A percentile compares a stretch with the other conserved stretches of the same genome.
Conservation (phyloP, 208 protist genomes). For the Trypanosoma grayi region DNA sequence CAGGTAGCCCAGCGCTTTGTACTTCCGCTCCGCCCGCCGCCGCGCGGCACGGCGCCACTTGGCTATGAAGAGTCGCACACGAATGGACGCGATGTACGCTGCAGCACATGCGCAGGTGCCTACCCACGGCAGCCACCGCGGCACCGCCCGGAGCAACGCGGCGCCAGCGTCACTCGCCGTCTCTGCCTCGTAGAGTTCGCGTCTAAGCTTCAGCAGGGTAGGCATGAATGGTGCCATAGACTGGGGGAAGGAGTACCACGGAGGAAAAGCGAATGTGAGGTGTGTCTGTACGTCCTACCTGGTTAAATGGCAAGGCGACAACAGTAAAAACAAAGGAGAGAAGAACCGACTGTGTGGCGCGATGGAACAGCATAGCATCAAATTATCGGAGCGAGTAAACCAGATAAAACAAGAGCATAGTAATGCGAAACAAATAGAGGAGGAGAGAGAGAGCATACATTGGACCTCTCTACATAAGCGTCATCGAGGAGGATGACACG, state of each 20-base stretch:
- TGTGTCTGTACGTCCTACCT: too few species aligned
- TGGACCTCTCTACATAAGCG: too few species aligned
- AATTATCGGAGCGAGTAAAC: too few species aligned
- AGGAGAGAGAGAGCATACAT: too few species aligned
- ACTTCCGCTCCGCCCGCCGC: constrained; percentile 64
- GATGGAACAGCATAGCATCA: too few species aligned
- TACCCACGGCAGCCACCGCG: constrained; percentile 65
- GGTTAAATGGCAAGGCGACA: constrained; percentile 10
- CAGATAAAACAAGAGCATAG: too few species aligned
- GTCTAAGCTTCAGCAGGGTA: constrained; percentile 22
- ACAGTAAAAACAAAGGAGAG: constrained; percentile 6
- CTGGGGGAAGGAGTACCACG: background rate
- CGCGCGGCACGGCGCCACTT: constrained; percentile 76
- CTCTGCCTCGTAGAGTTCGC: constrained; percentile 63
- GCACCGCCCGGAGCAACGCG: constrained; percentile 55
- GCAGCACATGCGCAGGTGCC: constrained; percentile 36
- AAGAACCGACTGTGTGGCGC: too few species aligned
- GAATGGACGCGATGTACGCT: constrained; percentile 62
- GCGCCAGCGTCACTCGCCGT: constrained; percentile 45
- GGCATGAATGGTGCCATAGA: constrained; percentile 3
- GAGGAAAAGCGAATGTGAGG: too few species aligned
- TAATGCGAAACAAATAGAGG: too few species aligned
- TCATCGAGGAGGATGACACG: too few species aligned
- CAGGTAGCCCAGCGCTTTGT: constrained; percentile 65
- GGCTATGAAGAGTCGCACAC: constrained; percentile 64